Evolutionary conservation across 2,329 filamentous ascomycete genomes (phyloP).

Genomic region (Ascochyta viciae-villosae): DNA sequence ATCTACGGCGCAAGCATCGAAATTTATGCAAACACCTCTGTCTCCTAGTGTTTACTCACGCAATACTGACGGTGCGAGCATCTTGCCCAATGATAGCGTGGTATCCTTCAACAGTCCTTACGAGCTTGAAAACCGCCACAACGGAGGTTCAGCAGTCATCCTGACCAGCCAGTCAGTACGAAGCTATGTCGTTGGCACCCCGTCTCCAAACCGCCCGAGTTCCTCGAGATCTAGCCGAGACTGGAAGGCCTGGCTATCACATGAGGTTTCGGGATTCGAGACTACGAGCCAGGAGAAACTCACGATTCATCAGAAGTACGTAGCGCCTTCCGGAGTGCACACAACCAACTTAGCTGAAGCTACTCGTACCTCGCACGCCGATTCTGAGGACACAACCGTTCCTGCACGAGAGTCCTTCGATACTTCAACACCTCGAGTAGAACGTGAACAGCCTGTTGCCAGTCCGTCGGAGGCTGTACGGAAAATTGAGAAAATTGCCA

Average conservation of each 20-base stretch:
- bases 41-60: constrained; percentile 59
- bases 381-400: constrained; percentile 34
- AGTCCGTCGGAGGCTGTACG: neutral
- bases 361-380: constrained; percentile 30
- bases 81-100: constrained; percentile 44
- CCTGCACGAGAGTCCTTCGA: constrained; percentile 22
- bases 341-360: constrained; percentile 21
- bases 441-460: neutral
- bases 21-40: constrained; percentile 36
- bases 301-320: constrained; percentile 35
- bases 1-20: constrained; percentile 7
- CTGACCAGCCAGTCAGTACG: constrained; percentile 54
- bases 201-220: constrained; percentile 30
- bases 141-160: constrained; percentile 51
- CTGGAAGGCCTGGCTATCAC: constrained; percentile 57
- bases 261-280: constrained; percentile 52
- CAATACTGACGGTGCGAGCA: constrained; percentile 50
- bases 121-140: constrained; percentile 14
- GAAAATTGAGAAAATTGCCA: neutral
- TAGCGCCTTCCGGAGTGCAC: constrained; percentile 19
- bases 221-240: constrained; percentile 50
- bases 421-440: constrained; percentile 7
- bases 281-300: constrained; percentile 36
- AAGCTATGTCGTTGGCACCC: constrained; percentile 50
- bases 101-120: constrained; percentile 30